Conservation (phyloP, 2,329 filamentous ascomycete genomes). For the Claviceps pazoutovae region DNA sequence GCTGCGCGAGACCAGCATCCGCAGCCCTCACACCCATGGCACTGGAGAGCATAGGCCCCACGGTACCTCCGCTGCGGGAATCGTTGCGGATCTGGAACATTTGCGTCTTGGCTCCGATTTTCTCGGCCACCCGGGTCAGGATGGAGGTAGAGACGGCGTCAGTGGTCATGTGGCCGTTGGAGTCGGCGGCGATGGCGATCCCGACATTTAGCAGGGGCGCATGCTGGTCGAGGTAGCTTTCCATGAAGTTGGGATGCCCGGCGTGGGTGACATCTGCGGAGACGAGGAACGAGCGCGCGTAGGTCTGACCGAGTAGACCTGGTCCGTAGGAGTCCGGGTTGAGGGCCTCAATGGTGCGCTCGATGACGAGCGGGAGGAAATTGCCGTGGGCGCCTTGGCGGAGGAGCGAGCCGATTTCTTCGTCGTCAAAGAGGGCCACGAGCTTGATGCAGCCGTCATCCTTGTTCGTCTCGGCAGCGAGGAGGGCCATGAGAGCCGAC, state of each 20-base stretch:
- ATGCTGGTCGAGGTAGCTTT: slow-evolving; percentile 72
- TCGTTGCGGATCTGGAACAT: slow-evolving; percentile 94
- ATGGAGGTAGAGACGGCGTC: slow-evolving; percentile 76
- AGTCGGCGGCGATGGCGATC: slow-evolving; percentile 64
- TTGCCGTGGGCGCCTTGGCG: slow-evolving; percentile 84
- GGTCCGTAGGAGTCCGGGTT: slow-evolving; percentile 41
- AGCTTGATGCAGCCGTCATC: slow-evolving; percentile 67
- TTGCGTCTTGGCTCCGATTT: slow-evolving; percentile 59
- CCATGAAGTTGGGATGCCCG: slow-evolving; percentile 85
- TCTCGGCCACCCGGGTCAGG: slow-evolving; percentile 63
- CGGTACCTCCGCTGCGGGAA: slow-evolving; percentile 74
- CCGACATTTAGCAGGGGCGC: slow-evolving; percentile 81
- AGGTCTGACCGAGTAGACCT: slow-evolving; percentile 62
- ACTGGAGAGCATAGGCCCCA: slow-evolving; percentile 80
- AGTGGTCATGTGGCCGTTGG: slow-evolving; percentile 93
- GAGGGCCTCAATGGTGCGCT: slow-evolving; percentile 62
- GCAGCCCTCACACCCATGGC: slow-evolving; percentile 70
- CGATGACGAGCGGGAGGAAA: slow-evolving; percentile 68
- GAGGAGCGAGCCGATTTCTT: slow-evolving; percentile 85
- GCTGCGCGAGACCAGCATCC: slow-evolving; percentile 78
- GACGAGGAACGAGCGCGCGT: slow-evolving; percentile 82
- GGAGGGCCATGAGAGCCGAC: slow-evolving; percentile 71
- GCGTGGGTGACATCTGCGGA: slow-evolving; percentile 90
- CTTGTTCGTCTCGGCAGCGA: slow-evolving; percentile 44
- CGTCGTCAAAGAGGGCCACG: slow-evolving; percentile 89